Percentiles rank a stretch among this genome's conserved stretches.
These are phyloP conservation scores for Aspergillus texensis DNA, from an alignment of 2,329 filamentous ascomycete species.

Conservation along the genomic window DNA sequence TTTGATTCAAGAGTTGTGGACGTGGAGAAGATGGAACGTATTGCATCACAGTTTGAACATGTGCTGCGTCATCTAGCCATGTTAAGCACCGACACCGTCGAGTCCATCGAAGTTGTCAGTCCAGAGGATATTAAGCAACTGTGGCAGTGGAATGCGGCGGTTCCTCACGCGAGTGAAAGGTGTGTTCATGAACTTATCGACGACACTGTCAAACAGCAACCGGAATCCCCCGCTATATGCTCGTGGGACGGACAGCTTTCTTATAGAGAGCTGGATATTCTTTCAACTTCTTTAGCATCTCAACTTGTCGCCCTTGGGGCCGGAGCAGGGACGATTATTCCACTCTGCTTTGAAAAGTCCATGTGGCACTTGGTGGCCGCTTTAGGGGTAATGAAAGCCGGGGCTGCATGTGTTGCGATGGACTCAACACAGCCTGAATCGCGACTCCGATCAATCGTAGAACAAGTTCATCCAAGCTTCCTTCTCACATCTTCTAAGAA, in stretches of 20 bases:
- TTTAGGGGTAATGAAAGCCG: slow-evolving; percentile 31
- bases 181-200: slow-evolving; percentile 10
- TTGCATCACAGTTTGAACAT: slow-evolving; percentile 5
- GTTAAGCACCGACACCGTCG: background rate
- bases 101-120: background rate
- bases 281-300: slow-evolving; percentile 33
- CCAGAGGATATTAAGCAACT: slow-evolving; percentile 2
- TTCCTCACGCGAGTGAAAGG: background rate
- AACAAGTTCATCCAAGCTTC: background rate
- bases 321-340: slow-evolving; percentile 24
- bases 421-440: background rate
- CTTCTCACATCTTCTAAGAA: background rate
- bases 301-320: slow-evolving; percentile 35
- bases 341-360: slow-evolving; percentile 36
- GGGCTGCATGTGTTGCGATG: slow-evolving; percentile 47
- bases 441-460: background rate
- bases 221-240: slow-evolving; percentile 16
- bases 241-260: slow-evolving; percentile 35
- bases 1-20: slow-evolving; percentile 5
- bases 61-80: background rate
- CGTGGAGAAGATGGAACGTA: background rate
- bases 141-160: slow-evolving; percentile 9
- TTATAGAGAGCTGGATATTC: slow-evolving; percentile 29
- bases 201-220: slow-evolving; percentile 11
- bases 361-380: slow-evolving; percentile 31